Evolutionary conservation across 1,139 yeast genomes (phyloP).

Genomic region (Scheffersomyces parashehatae): DNA sequence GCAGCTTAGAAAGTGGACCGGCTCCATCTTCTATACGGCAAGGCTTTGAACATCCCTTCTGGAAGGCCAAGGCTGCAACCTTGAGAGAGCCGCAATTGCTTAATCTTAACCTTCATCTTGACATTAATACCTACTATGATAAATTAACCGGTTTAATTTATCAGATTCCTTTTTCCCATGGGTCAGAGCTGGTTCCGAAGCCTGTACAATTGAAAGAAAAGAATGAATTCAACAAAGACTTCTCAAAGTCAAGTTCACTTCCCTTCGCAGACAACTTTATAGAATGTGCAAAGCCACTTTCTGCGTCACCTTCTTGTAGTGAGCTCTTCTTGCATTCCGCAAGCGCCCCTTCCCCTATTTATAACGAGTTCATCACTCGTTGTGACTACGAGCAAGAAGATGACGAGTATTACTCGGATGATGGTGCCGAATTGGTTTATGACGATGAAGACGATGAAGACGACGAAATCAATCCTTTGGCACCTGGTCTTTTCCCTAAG

Average conservation of each 20-base stretch:
- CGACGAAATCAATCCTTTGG: conserved; percentile 25
- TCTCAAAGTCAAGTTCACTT: not conserved
- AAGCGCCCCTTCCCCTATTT: not conserved
- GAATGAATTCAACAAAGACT: not conserved
- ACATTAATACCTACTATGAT: conserved; percentile 11
- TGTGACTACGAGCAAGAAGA: not conserved
- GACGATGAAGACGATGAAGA: conserved; percentile 12
- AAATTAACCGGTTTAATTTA: conserved; percentile 4
- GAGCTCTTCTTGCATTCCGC: not conserved
- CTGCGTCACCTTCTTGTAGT: not conserved
- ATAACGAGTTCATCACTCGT: not conserved
- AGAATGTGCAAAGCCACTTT: conserved; percentile 1
- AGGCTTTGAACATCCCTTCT: no score
- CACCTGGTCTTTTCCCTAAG: conserved; percentile 41
- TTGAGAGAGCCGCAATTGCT: not conserved
- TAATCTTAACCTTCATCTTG: conserved; percentile 3
- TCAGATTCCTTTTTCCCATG: not conserved
- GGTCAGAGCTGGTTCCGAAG: not conserved
- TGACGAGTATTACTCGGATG: conserved; percentile 2
- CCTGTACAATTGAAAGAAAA: not conserved
- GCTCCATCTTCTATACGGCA: not conserved
- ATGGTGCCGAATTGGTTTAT: conserved; percentile 1
- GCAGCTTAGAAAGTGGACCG: no score
- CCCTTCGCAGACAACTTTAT: not conserved
- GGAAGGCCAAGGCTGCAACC: not conserved